Percentiles rank a stretch among this genome's conserved stretches.
These are phyloP conservation scores for Epicoccum sorghinum DNA, from an alignment of 2,329 filamentous ascomycete species.

Conservation along the genomic window DNA sequence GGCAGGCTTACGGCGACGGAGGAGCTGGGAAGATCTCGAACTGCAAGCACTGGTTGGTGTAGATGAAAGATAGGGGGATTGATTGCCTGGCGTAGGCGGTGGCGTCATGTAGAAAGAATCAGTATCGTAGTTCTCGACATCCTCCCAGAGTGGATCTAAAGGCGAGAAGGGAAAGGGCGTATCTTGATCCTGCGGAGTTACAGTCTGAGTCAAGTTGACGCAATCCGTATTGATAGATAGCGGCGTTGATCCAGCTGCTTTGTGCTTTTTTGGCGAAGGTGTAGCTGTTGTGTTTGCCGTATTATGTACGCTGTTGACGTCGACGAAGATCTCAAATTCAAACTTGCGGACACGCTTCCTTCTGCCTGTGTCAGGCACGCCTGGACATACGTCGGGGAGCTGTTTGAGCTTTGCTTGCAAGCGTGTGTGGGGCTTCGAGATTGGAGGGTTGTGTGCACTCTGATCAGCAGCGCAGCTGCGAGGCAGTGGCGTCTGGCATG, in stretches of 20 bases:
- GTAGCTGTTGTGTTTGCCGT: neutral
- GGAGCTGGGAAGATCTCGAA: neutral
- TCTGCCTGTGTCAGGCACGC: neutral
- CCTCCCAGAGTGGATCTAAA: constrained; percentile 23
- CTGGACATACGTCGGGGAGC: neutral
- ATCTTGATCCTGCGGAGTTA: constrained; percentile 14
- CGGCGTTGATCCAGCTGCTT: constrained; percentile 12
- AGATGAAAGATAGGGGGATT: neutral
- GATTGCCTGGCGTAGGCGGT: neutral
- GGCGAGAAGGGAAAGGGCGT: constrained; percentile 18
- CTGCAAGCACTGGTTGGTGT: constrained; percentile 2
- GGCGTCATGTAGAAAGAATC: constrained; percentile 5
- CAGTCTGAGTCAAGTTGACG: constrained; percentile 8
- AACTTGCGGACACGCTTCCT: constrained; percentile 19
- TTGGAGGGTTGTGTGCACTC: neutral
- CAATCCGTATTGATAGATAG: constrained; percentile 9
- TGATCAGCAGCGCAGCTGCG: neutral
- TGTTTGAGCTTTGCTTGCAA: constrained; percentile 5
- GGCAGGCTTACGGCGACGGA: neutral
- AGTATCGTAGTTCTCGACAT: constrained; percentile 26
- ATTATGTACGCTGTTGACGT: neutral
- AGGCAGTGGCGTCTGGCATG: constrained; percentile 18
- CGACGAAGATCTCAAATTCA: constrained; percentile 23
- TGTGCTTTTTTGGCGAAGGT: constrained; percentile 15
- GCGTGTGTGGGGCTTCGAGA: constrained; percentile 1